phyloP scores from a whole-genome alignment of 192 early-diverging fungal species.

The Kappamyces sp. region DNA sequence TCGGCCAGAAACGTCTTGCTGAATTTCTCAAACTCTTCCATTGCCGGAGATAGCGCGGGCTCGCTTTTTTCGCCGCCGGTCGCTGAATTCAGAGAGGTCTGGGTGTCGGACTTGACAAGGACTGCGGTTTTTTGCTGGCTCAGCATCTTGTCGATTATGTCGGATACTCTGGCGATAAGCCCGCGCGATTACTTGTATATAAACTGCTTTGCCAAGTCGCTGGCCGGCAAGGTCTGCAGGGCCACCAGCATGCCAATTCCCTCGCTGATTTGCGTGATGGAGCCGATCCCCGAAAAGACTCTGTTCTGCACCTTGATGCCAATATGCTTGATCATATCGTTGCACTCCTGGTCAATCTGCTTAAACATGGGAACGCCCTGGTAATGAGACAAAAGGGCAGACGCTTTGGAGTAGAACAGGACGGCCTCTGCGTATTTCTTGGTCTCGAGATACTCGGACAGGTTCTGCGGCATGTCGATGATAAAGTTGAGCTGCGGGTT shows the following conservation, averaged over 20 bases:
- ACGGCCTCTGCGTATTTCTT: constrained; percentile 70
- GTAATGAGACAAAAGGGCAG: constrained; percentile 71
- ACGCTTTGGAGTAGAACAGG: constrained; percentile 63
- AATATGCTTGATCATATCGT: constrained; percentile 69
- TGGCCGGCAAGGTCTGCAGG: constrained; percentile 6
- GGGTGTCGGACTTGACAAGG: too few relatives aligned
- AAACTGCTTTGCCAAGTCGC: constrained; percentile 9
- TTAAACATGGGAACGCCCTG: constrained; percentile 68
- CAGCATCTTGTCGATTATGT: too few relatives aligned
- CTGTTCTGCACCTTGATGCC: constrained; percentile 50
- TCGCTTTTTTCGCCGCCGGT: too few relatives aligned
- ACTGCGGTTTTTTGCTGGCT: too few relatives aligned
- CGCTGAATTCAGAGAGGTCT: too few relatives aligned
- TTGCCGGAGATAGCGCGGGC: background rate
- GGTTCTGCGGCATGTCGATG: constrained; percentile 74
- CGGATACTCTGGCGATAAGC: too few relatives aligned
- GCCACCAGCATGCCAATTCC: constrained; percentile 10
- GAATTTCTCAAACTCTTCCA: constrained; percentile 7
- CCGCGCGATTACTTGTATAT: background rate
- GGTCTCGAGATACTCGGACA: constrained; percentile 54
- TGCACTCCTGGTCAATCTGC: constrained; percentile 74
- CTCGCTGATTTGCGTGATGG: background rate
- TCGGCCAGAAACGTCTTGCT: constrained; percentile 5
- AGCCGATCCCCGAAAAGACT: background rate
- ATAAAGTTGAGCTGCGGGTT: constrained; percentile 70